Base-by-base conservation (phyloP, 371 early-diverging fungal species). In the Apophysomyces variabilis region DNA sequence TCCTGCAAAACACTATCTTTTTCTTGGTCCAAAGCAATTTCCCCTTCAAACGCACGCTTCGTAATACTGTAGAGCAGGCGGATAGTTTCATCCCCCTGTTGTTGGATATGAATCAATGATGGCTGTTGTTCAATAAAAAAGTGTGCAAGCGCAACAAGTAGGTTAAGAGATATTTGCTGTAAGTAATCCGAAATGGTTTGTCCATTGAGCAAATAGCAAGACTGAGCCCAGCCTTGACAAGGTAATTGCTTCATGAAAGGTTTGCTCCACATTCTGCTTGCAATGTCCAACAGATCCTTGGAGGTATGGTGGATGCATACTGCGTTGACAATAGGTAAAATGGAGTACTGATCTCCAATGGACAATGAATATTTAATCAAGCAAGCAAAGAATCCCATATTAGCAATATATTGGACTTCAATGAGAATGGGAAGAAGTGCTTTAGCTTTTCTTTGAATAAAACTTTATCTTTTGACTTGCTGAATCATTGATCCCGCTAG, bases 81-180 rank as follows among this genome's bases (percentile, higher is more conserved):
- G 58, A 66, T 56, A 16, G 67, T 71, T 67, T 39, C 14, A 41
- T 71, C 67, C 56, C 67, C 63, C 54, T 43, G 57, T 44, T 61
- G 37, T 56, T 61, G 61, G n/a, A 67, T 65, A 47, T 47, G 45
- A 14, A 64, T 58, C 43, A 62, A 62, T 59, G 71, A 61, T n/a
- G 57, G 37, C 44, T 66, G 50, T 62, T 57, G 39, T 58, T 66
- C 58, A 38, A 59, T 58, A 66, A 65, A 60, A 65, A 71, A 66
- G 60, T 65, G 70, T 21, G 60, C 66, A 50, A 66, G 60, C 9
- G 66, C 70, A 62, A 69, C 70, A 38, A 62, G 13, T 26, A 66
- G 54, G 41, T 66, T 46, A 41, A 69, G 59, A 65, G 65, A 58
- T 38, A 37, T 62, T 47, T 46, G 39, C 38, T 65, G 26, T 56